Percentiles rank a stretch among this genome's conserved stretches.
Evolutionary conservation across 2,329 filamentous ascomycete species (phyloP).

Genomic region (Chrysosporium keratinophilum): DNA sequence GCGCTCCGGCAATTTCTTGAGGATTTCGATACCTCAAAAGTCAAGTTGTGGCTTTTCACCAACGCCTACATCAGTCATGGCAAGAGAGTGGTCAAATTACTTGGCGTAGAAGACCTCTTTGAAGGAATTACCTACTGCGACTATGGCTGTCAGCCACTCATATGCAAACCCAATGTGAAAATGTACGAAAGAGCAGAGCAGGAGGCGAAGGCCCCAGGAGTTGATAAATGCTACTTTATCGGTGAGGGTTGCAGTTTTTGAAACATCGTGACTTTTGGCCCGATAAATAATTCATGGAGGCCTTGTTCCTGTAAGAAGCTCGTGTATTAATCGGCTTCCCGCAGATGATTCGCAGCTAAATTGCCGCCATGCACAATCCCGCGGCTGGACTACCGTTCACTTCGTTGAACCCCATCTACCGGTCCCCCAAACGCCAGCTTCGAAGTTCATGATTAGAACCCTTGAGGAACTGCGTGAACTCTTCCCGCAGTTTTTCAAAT

Average conservation of each 20-base stretch:
- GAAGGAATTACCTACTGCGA: conserved; percentile 94
- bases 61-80: conserved; percentile 92
- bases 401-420: conserved; percentile 67
- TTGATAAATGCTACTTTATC: conserved; percentile 79
- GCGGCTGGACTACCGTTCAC: conserved; percentile 81
- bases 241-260: conserved; percentile 47
- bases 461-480: conserved; percentile 63
- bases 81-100: conserved; percentile 65
- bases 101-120: conserved; percentile 79
- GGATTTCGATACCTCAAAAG: conserved; percentile 72
- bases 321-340: background rate
- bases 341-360: conserved; percentile 84
- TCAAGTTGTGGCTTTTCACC: conserved; percentile 87
- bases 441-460: conserved; percentile 63
- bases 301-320: background rate
- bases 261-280: no score
- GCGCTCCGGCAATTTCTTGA: conserved; percentile 64
- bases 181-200: conserved; percentile 86
- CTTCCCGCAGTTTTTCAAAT: conserved; percentile 81
- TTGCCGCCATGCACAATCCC: conserved; percentile 60
- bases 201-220: conserved; percentile 61
- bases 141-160: conserved; percentile 60
- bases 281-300: background rate
- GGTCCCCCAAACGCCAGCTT: conserved; percentile 53
- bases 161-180: conserved; percentile 75